Conservation (phyloP, 2,329 filamentous ascomycete species). For the Periconia macrospinosa region DNA sequence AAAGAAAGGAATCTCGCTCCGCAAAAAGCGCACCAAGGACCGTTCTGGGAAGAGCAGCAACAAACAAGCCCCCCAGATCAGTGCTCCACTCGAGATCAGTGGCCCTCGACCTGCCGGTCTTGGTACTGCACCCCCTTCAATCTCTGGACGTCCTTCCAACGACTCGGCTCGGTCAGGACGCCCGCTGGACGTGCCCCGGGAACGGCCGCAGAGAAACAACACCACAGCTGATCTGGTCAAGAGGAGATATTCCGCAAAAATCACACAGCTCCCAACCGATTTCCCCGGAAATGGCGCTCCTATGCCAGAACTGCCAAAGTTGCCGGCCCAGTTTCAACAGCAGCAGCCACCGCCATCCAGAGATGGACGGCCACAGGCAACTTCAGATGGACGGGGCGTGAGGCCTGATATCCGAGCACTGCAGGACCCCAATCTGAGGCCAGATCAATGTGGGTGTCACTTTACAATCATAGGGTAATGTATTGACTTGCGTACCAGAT, state of each 20-base stretch:
- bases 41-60: slow-evolving; percentile 53
- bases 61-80: slow-evolving; percentile 42
- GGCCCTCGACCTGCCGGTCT: slow-evolving; percentile 41
- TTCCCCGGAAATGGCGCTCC: slow-evolving; percentile 66
- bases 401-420: slow-evolving; percentile 76
- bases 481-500: slow-evolving; percentile 43
- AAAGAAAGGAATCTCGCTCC: slow-evolving; percentile 62
- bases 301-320: slow-evolving; percentile 63
- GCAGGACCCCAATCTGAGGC: slow-evolving; percentile 74
- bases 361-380: slow-evolving; percentile 52
- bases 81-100: slow-evolving; percentile 59
- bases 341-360: slow-evolving; percentile 51
- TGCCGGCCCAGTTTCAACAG: slow-evolving; percentile 62
- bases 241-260: slow-evolving; percentile 88
- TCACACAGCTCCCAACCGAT: slow-evolving; percentile 74
- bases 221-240: slow-evolving; percentile 84
- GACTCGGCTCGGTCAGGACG: slow-evolving; percentile 41
- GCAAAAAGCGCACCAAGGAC: slow-evolving; percentile 61
- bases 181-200: slow-evolving; percentile 35
- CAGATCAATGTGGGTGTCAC: slow-evolving; percentile 70
- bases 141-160: slow-evolving; percentile 40
- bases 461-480: too few relatives aligned
- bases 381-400: slow-evolving; percentile 58
- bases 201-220: slow-evolving; percentile 48
- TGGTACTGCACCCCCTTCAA: slow-evolving; percentile 33